These are phyloP conservation scores for Neocatenulostroma microsporum DNA, from an alignment of 2,329 filamentous ascomycete genomes.

Conservation along the genomic window DNA sequence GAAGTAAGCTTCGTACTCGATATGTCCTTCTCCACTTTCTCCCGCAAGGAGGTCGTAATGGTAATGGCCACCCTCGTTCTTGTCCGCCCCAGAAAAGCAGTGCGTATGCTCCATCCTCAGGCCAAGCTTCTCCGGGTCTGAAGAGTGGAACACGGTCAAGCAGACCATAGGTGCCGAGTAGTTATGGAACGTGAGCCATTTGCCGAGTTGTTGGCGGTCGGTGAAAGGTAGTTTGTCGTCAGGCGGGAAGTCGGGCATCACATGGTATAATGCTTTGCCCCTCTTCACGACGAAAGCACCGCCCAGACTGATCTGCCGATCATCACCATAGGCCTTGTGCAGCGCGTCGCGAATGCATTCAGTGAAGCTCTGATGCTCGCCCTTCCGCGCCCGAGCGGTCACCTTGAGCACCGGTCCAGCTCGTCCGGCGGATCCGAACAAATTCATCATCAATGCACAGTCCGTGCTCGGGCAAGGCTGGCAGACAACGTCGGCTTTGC, in stretches of 20 bases:
- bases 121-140: constrained; percentile 22
- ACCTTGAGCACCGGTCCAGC: constrained; percentile 23
- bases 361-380: constrained; percentile 20
- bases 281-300: constrained; percentile 23
- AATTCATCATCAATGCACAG: constrained; percentile 27
- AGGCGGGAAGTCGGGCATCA: constrained; percentile 27
- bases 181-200: constrained; percentile 25
- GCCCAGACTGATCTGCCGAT: constrained; percentile 19
- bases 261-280: constrained; percentile 22
- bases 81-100: constrained; percentile 19
- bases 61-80: constrained; percentile 24
- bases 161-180: constrained; percentile 26
- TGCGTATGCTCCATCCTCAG: constrained; percentile 28
- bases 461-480: constrained; percentile 17
- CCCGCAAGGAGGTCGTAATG: constrained; percentile 20
- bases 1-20: constrained; percentile 28
- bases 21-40: constrained; percentile 16
- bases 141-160: constrained; percentile 23
- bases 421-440: constrained; percentile 20
- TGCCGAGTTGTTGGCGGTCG: constrained; percentile 19
- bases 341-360: constrained; percentile 22
- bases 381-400: constrained; percentile 18
- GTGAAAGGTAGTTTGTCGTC: constrained; percentile 18
- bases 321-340: constrained; percentile 17
- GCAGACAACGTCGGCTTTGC: constrained; percentile 25